Base-by-base conservation (phyloP, 441 rosid genomes). In the Aquilaria agallochum region DNA sequence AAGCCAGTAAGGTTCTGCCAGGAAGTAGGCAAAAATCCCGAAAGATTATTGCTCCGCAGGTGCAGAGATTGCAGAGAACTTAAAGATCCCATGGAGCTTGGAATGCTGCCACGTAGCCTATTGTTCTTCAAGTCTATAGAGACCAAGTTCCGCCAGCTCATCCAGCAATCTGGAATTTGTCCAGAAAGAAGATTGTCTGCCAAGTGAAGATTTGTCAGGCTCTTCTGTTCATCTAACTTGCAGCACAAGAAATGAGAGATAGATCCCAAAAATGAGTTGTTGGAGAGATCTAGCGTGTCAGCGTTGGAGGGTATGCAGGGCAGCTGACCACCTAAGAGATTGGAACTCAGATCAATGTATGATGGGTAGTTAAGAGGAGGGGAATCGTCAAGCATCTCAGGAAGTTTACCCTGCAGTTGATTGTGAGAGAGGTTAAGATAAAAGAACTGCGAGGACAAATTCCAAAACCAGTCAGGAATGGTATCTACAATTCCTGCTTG, bases 81-180 rank as follows among this genome's bases (percentile, higher is more conserved):
- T 58, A 67, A 58, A 31, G 60, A 30, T 8, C 71, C 71, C 34
- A 62, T 66, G 33, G 71, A 72, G 49, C 53, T 36, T 9, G 71
- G 71, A 57, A 72, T 47, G 13, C 5, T 48, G 6, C 75, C 75
- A 2, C 20, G 53, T 2, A 67, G 53, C 30, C 58, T 47, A 27
- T 72, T 72, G 40, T 40, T 42, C 4, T 51, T 42, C 12, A 72
- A 36, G 12, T 62, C 45, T 8, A 72, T 31, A 13, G 44, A 59
- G 31, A 31, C 2, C 56, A 68, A n/a, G 12, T 1, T 48, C 4
- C 9, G 54, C 68, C 65, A 62, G 46, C 42, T 44, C 60, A 42
- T 69, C 73, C 71, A 65, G 58, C 71, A 69, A 48, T 69, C 67
- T 0, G 74, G 68, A n/a, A 73, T 53, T 10, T 46, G 32, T 46